phyloP scores from a whole-genome alignment of 2,329 filamentous ascomycete genomes.

The Beauveria pseudobassiana region DNA sequence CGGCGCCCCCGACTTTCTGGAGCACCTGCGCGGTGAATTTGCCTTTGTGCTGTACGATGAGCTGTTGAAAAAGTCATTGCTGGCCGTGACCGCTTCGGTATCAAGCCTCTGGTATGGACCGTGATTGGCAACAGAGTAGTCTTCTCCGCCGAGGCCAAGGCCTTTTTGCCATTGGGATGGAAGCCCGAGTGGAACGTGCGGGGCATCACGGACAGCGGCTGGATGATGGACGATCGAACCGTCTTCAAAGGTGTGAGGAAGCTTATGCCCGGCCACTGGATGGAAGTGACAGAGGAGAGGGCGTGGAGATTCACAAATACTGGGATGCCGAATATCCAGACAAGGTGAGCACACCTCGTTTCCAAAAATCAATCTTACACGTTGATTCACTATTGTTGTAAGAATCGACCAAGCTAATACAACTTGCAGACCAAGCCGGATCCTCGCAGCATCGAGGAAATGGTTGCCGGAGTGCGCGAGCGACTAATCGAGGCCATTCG shows the following conservation, averaged over 20 bases:
- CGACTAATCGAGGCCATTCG: conserved; percentile 43
- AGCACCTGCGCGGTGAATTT: conserved; percentile 6
- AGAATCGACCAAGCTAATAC: background rate
- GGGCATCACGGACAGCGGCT: conserved; percentile 34
- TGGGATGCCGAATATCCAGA: conserved; percentile 47
- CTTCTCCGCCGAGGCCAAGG: conserved; percentile 47
- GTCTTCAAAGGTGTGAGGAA: conserved; percentile 41
- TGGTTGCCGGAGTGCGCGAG: conserved; percentile 41
- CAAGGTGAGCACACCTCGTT: conserved; percentile 30
- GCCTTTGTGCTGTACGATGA: conserved; percentile 31
- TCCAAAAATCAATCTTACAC: background rate
- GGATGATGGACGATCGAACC: conserved; percentile 37
- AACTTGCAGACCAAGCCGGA: conserved; percentile 21
- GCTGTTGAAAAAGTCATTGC: conserved; percentile 30
- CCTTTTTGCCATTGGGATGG: conserved; percentile 43
- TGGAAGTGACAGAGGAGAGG: conserved; percentile 28
- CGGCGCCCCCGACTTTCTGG: background rate
- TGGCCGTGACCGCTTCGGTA: conserved; percentile 46
- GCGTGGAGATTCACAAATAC: conserved; percentile 35
- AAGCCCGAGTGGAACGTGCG: conserved; percentile 45
- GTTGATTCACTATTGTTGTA: background rate
- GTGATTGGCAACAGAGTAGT: conserved; percentile 31
- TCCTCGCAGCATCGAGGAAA: conserved; percentile 38
- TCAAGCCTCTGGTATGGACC: conserved; percentile 50
- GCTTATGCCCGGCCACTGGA: conserved; percentile 37